Percentiles rank a stretch among this genome's conserved stretches.
phyloP scores from a whole-genome alignment of 805 yeast species.

The Naumovozyma baii region DNA sequence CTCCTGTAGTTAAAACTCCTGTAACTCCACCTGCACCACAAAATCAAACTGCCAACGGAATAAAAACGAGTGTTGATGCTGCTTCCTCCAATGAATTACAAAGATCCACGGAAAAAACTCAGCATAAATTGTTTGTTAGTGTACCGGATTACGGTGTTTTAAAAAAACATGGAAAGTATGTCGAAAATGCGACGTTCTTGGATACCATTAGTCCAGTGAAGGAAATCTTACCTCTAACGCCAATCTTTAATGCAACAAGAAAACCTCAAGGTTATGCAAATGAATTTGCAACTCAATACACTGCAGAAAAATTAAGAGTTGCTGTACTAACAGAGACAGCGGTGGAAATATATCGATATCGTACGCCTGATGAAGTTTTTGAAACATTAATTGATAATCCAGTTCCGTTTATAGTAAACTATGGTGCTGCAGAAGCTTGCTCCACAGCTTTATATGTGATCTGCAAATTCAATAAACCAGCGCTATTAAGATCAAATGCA shows the following conservation, averaged over 20 bases:
- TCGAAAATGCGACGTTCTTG: conserved; percentile 74
- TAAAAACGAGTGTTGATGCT: background rate
- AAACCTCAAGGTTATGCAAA: conserved; percentile 79
- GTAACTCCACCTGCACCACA: conserved; percentile 15
- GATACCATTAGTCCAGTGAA: conserved; percentile 54
- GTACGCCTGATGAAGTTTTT: conserved; percentile 72
- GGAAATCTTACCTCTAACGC: conserved; percentile 62
- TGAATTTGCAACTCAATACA: conserved; percentile 78
- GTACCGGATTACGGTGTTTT: conserved; percentile 80
- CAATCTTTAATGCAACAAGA: conserved; percentile 59
- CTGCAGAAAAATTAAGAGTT: conserved; percentile 52
- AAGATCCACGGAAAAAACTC: background rate
- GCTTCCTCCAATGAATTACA: too few species aligned
- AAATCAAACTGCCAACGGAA: too few species aligned
- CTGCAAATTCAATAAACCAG: conserved; percentile 60
- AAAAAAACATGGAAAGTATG: conserved; percentile 58
- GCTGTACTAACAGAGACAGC: conserved; percentile 79
- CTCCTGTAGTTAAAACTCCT: conserved; percentile 37
- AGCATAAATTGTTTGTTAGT: conserved; percentile 55
- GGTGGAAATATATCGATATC: conserved; percentile 62
- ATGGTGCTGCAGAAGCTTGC: conserved; percentile 85
- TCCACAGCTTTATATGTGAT: conserved; percentile 79
- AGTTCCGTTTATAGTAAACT: conserved; percentile 59
- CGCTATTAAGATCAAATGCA: conserved; percentile 35
- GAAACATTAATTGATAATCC: conserved; percentile 62